Evolutionary conservation across 1,139 yeast genomes (phyloP).

Genomic region (Geotrichum carabidarum): DNA sequence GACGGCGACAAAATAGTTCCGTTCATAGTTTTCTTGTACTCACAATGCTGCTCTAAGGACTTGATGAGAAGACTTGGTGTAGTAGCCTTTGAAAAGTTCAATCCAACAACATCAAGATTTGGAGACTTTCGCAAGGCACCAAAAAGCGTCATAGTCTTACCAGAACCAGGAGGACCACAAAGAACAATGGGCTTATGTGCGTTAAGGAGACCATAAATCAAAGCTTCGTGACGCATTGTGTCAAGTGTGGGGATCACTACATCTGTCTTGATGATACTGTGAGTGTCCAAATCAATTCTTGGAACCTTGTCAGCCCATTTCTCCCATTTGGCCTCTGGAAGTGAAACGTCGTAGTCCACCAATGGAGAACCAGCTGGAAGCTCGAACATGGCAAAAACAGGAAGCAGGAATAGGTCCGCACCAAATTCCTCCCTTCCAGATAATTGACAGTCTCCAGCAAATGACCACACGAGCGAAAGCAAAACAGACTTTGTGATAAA

Average conservation of each 20-base stretch:
- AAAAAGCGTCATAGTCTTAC: slow-evolving; percentile 87
- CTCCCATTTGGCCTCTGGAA: slow-evolving; percentile 50
- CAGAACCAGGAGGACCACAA: slow-evolving; percentile 98
- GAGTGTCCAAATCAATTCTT: slow-evolving; percentile 52
- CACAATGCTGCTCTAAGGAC: slow-evolving; percentile 69
- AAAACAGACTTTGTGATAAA: slow-evolving; percentile 43
- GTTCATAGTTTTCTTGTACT: slow-evolving; percentile 48
- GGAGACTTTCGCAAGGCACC: slow-evolving; percentile 60
- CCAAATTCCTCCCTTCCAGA: slow-evolving; percentile 44
- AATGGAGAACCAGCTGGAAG: slow-evolving; percentile 23
- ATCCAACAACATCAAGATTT: slow-evolving; percentile 55
- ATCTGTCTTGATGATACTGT: slow-evolving; percentile 58
- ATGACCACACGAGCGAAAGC: slow-evolving; percentile 59
- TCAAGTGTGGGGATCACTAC: slow-evolving; percentile 75
- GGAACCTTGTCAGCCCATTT: slow-evolving; percentile 47
- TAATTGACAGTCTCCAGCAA: slow-evolving; percentile 54
- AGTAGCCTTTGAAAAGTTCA: slow-evolving; percentile 84
- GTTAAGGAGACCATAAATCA: slow-evolving; percentile 54
- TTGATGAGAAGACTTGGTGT: slow-evolving; percentile 57
- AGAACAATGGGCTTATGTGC: slow-evolving; percentile 61
- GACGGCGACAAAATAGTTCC: slow-evolving; percentile 59
- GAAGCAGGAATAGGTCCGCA: slow-evolving; percentile 30
- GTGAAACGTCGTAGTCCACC: slow-evolving; percentile 47
- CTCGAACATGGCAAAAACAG: slow-evolving; percentile 26
- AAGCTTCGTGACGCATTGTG: slow-evolving; percentile 60